Base-by-base conservation (phyloP, 208 protist species). In the Acanthamoeba lenticulata region DNA sequence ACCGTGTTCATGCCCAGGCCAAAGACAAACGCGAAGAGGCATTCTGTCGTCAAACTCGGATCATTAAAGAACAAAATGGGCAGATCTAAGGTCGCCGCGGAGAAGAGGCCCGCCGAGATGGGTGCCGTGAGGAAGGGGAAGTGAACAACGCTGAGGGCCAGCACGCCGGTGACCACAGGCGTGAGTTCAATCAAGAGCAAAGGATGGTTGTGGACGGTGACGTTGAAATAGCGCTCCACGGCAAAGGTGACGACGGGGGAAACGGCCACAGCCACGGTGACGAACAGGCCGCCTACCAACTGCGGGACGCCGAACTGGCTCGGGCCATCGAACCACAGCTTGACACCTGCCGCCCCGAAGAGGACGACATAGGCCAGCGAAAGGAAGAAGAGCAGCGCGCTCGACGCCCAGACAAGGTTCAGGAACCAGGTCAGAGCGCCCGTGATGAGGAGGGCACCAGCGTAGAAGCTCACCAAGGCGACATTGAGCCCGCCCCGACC, bases 61-160 rank as follows among this genome's bases (percentile, higher is more conserved):
- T 90, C 34, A 1, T 52, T 6, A 11, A 7, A 90, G 38, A 90
- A 27, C 27, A n/a, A 1, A 11, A 9, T 3, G 34, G 83, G 1
- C 1, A 32, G 13, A 45, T 90, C 83, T 3, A 74, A 5, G 11
- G 29, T 62, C 44, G 83, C 67, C 34, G 62, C 42, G 32, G 9
- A 5, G 17, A 57, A 90, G 36, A 90, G 83, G 60, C 44, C 83
- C 1, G 21, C 57, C 17, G 83, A 6, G 83, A 90, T 90, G 34
- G 83, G 83, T 13, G 60, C 52, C 6, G 47, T 90, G 24, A 90
- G 52, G 60, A 90, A 72, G 19, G 83, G 83, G 83, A 74, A 90
- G 9, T 27, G 52, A 9, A 90, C 36, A 36, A 90, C 57, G 83
- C 62, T 62, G 24, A 90, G 7, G 45, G 83, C 83, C 2, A 62